These are phyloP conservation scores for Toxicodendron radicans DNA, from an alignment of 345 rosid species.

Conservation along the genomic window DNA sequence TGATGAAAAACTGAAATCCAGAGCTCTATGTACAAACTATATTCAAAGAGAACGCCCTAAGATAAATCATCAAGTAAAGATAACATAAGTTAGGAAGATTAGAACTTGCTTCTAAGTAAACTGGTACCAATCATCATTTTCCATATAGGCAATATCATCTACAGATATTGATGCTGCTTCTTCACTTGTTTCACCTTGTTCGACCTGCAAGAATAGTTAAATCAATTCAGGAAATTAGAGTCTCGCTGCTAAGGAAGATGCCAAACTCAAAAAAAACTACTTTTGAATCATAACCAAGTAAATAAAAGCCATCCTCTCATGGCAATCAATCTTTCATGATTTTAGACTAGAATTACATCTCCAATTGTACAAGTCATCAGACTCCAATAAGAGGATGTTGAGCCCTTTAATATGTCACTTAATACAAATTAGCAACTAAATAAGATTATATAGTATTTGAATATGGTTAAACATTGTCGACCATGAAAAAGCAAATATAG, in stretches of 20 bases:
- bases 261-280: not conserved
- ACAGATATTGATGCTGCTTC: conserved; percentile 31
- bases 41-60: conserved; percentile 4
- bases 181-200: conserved; percentile 49
- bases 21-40: conserved; percentile 7
- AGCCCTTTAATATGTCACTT: too few relatives aligned
- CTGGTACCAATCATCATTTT: conserved; percentile 35
- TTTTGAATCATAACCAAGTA: not conserved
- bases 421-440: not conserved
- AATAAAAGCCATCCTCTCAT: not conserved
- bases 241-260: not conserved
- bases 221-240: not conserved
- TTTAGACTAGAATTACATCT: too few relatives aligned
- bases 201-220: conserved; percentile 53
- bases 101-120: conserved; percentile 25
- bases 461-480: not conserved
- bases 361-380: too few relatives aligned
- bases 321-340: too few relatives aligned
- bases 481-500: not conserved
- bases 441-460: not conserved
- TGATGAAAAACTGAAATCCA: too few relatives aligned
- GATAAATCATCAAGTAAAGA: not conserved
- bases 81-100: conserved; percentile 13
- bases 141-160: conserved; percentile 47
- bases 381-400: too few relatives aligned